Evolutionary conservation across 306 rosid species (phyloP), one percentile per base, ranked within the genome.

Genomic region (Erythrophleum fordii): DNA sequence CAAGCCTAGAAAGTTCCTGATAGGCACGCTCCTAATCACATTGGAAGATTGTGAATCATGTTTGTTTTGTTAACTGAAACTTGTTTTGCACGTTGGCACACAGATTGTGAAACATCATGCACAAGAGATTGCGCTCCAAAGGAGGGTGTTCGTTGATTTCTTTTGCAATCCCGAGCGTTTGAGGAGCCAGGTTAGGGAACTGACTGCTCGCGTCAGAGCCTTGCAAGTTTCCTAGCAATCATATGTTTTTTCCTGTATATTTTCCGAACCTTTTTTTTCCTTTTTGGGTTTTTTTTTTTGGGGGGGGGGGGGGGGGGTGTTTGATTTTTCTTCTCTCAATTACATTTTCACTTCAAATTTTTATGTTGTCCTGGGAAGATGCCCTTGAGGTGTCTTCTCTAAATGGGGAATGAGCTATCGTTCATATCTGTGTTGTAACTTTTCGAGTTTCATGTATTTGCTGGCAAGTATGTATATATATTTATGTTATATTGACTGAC

Each of bases 41-140:
- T 41, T 5, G 20, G 29, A 46, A 35, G 78, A 81, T 52, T 75
- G 68, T 25, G 74, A 77, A 58, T 37, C 58, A 68, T 73, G 17
- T 73, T 20, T 28, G 2, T 60, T 80, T 28, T 76, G 62, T 45
- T 46, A 26, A 73, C 72, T 55, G 66, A 83, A 45, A 58, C 67
- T 69, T 74, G 42, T 37, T 59, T 51, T 78, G 1, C 48, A 18
- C 48, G 53, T 5, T 79, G 67, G 14, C 65, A 60, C 77, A 83
- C 92, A 95, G 99, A 95, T 95, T 80, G 97, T 95, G 39, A 95
- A 93, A 75, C 99, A 93, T 85, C 99, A 91, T 73, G 83, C 95
- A 34, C 91, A 93, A 80, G 99, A 93, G 83, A 90, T 89, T 64
- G 94, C 90, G 66, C 94, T 91, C 68, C 99, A 93, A 85, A 87